These are phyloP conservation scores for Aspergillus melleus DNA, from an alignment of 2,329 filamentous ascomycete genomes.

Conservation along the genomic window DNA sequence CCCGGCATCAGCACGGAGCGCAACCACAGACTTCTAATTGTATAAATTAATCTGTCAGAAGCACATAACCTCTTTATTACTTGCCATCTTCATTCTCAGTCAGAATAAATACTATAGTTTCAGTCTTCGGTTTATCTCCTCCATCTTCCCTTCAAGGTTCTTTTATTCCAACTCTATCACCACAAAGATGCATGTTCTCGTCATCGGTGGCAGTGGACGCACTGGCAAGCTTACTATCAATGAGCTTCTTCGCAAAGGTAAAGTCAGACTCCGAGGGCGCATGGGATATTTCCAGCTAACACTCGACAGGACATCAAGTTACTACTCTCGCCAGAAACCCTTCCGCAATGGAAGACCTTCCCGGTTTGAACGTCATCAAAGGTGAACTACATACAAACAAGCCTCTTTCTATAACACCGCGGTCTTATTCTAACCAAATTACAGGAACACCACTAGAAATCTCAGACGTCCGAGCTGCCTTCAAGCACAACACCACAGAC, in stretches of 20 bases:
- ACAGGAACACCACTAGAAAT: slow-evolving; percentile 23
- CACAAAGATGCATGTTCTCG: slow-evolving; percentile 32
- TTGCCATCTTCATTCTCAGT: too few relatives aligned
- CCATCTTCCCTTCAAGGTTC: too few relatives aligned
- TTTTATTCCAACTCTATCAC: too few relatives aligned
- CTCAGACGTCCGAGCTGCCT: slow-evolving; percentile 21
- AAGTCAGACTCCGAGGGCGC: neutral
- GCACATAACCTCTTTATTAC: too few relatives aligned
- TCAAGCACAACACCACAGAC: slow-evolving; percentile 18
- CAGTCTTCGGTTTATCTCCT: too few relatives aligned
- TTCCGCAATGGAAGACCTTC: slow-evolving; percentile 22
- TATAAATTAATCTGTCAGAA: too few relatives aligned
- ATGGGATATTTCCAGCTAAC: neutral
- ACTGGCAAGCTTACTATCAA: slow-evolving; percentile 46
- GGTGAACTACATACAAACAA: slow-evolving; percentile 6
- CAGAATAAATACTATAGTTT: too few relatives aligned
- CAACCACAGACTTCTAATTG: too few relatives aligned
- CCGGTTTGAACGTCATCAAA: slow-evolving; percentile 22
- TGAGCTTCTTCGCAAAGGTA: slow-evolving; percentile 38
- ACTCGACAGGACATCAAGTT: slow-evolving; percentile 32
- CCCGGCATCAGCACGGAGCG: too few relatives aligned
- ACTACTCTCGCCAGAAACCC: slow-evolving; percentile 42
- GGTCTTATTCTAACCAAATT: neutral
- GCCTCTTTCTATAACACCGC: neutral
- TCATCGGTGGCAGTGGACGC: slow-evolving; percentile 47